Conservation (phyloP, 257 asterid genomes). For the Linaria vulgaris region DNA sequence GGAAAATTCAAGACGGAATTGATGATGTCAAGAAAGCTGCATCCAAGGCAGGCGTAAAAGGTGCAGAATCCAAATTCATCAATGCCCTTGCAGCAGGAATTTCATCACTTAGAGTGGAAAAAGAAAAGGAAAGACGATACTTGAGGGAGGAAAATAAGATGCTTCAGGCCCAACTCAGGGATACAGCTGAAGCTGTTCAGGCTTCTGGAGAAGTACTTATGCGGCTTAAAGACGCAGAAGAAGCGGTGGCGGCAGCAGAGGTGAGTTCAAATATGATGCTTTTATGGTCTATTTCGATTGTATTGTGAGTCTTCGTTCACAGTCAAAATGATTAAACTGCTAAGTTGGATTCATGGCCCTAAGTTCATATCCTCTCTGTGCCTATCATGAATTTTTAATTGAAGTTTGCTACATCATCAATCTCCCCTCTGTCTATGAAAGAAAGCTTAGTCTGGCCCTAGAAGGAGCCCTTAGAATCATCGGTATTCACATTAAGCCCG, state of each 20-base stretch:
- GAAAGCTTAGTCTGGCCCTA: no score
- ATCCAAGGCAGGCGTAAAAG: conserved; percentile 89
- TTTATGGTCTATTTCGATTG: conserved; percentile 1
- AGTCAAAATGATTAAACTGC: not conserved
- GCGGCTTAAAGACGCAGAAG: conserved; percentile 93
- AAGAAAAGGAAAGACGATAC: conserved; percentile 82
- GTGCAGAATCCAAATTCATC: conserved; percentile 86
- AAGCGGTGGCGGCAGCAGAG: conserved; percentile 78
- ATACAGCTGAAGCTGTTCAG: conserved; percentile 99
- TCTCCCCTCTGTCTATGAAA: not conserved
- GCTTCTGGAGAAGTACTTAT: conserved; percentile 97
- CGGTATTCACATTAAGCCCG: not conserved
- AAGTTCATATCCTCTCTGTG: not conserved
- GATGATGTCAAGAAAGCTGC: conserved; percentile 97
- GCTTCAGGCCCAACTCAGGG: conserved; percentile 92
- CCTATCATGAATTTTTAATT: not conserved
- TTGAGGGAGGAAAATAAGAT: conserved; percentile 83
- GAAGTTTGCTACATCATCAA: not conserved
- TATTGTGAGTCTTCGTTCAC: conserved; percentile 3
- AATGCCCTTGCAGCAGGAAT: conserved; percentile 88
- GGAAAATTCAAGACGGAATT: conserved; percentile 79
- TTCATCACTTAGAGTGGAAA: conserved; percentile 74
- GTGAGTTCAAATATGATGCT: conserved; percentile 42
- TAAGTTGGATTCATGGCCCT: conserved; percentile 1
- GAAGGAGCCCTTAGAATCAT: not conserved